Percentiles rank a stretch among this genome's conserved stretches.
phyloP scores from a whole-genome alignment of 2,329 filamentous ascomycete genomes.

The Trichoderma lentiforme region DNA sequence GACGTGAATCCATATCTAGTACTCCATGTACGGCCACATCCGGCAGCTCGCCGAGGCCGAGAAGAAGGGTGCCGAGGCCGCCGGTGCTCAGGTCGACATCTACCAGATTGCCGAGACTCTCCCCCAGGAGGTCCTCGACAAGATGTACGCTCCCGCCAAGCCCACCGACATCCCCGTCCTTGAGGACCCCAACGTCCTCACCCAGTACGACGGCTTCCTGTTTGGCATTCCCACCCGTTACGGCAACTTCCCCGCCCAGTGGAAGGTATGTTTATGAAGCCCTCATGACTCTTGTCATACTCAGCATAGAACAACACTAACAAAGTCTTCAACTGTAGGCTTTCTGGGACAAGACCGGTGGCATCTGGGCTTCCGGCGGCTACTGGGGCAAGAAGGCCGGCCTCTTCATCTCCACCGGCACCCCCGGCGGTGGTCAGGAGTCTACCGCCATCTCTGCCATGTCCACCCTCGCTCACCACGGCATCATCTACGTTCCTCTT shows the following conservation, averaged over 20 bases:
- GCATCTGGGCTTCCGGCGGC: slow-evolving; percentile 74
- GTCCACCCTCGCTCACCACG: slow-evolving; percentile 88
- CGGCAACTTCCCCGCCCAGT: slow-evolving; percentile 96
- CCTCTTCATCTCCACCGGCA: slow-evolving; percentile 84
- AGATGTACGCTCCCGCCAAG: slow-evolving; percentile 90
- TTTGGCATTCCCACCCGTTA: slow-evolving; percentile 94
- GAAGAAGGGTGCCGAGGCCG: slow-evolving; percentile 83
- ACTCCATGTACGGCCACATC: slow-evolving; percentile 94
- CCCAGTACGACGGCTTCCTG: slow-evolving; percentile 81
- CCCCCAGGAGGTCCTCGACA: slow-evolving; percentile 71
- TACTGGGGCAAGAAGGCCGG: slow-evolving; percentile 88
- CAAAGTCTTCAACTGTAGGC: slow-evolving; percentile 32
- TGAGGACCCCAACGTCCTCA: slow-evolving; percentile 56
- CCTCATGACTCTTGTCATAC: no score
- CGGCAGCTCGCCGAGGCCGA: slow-evolving; percentile 80
- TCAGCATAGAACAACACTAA: background rate
- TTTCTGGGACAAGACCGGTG: slow-evolving; percentile 88
- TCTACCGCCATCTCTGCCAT: slow-evolving; percentile 75
- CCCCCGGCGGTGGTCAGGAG: slow-evolving; percentile 87
- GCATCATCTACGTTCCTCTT: slow-evolving; percentile 92
- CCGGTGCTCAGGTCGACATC: slow-evolving; percentile 76
- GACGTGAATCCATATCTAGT: slow-evolving; percentile 48
- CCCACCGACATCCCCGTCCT: slow-evolving; percentile 62
- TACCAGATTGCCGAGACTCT: slow-evolving; percentile 92
- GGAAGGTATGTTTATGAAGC: slow-evolving; percentile 70